Conservation (phyloP, 2,329 filamentous ascomycete species). For the Cladosporium velox region DNA sequence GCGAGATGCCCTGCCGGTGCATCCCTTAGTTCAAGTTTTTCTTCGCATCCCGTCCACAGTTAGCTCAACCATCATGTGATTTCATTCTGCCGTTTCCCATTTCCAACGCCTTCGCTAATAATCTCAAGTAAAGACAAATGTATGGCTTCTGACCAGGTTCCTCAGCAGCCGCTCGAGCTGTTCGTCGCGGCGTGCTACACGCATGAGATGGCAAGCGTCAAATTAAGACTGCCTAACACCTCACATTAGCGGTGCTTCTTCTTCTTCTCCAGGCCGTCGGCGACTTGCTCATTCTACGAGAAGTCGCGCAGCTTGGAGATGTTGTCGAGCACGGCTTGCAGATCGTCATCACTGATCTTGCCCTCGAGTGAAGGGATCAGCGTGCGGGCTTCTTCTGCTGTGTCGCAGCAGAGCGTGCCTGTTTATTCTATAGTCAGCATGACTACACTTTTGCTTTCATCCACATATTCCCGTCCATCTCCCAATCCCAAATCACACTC, state of each 20-base stretch:
- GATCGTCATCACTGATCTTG: constrained; percentile 87
- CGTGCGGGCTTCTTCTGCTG: constrained; percentile 92
- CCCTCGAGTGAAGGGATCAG: constrained; percentile 84
- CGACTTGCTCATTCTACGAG: constrained; percentile 22
- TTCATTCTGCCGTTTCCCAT: neutral
- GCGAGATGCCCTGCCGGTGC: neutral
- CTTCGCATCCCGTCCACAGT: neutral
- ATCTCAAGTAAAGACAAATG: constrained; percentile 4
- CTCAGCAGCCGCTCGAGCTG: neutral
- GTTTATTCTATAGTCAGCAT: constrained; percentile 26
- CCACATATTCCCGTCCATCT: neutral
- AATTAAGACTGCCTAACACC: neutral
- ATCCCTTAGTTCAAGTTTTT: neutral
- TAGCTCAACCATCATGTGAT: neutral
- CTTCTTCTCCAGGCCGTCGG: neutral
- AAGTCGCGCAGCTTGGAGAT: constrained; percentile 73
- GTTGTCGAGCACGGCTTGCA: constrained; percentile 87
- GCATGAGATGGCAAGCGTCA: neutral
- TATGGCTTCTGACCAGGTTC: neutral
- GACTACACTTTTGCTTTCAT: neutral
- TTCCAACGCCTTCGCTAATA: constrained; percentile 16
- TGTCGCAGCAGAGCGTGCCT: constrained; percentile 91
- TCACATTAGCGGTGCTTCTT: neutral
- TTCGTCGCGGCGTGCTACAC: neutral
- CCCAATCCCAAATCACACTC: neutral